phyloP scores from a whole-genome alignment of 257 asterid species.

The Solanum pennellii region DNA sequence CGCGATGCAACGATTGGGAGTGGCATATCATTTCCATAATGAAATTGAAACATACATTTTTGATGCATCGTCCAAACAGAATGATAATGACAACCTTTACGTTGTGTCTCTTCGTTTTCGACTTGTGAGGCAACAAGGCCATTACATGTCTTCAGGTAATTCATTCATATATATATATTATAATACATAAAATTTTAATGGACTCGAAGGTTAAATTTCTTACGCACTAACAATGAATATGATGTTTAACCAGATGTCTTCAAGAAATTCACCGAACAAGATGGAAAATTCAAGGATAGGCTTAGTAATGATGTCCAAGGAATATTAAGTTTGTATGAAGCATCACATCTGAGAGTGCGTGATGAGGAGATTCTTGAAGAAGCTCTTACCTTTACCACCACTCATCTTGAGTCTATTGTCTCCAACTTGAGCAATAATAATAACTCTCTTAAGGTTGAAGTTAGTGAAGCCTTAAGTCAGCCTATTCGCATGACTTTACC shows the following conservation, averaged over 20 bases:
- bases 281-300: neutral
- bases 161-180: too few species aligned
- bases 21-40: slow-evolving; percentile 6
- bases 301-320: neutral
- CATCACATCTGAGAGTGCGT: neutral
- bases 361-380: neutral
- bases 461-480: neutral
- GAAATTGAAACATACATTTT: neutral
- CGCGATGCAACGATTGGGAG: slow-evolving; percentile 1
- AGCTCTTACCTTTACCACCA: neutral
- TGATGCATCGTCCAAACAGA: neutral
- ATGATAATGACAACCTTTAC: neutral
- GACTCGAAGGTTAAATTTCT: too few species aligned
- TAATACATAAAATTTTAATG: too few species aligned
- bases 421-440: neutral
- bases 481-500: neutral
- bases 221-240: neutral
- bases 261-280: neutral
- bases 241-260: neutral
- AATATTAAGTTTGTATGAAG: neutral
- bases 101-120: neutral
- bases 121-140: neutral
- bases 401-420: neutral
- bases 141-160: neutral
- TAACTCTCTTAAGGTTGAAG: neutral